phyloP scores from a whole-genome alignment of 257 asterid genomes.

The Catharanthus roseus region DNA sequence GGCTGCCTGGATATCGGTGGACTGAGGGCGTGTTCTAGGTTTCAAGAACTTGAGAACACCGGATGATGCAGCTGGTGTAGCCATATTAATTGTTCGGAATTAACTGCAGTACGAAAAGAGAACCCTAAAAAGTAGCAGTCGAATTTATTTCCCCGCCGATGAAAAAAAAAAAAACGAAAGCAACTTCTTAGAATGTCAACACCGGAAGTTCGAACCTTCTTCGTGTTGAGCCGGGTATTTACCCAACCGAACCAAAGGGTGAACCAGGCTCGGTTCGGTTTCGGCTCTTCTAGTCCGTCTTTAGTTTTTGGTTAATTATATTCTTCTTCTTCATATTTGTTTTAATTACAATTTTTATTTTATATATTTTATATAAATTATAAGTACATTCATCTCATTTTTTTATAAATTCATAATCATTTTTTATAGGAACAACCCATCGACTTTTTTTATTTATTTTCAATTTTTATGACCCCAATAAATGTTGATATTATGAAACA shows the following conservation, averaged over 20 bases:
- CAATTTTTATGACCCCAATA: too few species aligned
- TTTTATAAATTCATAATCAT: too few species aligned
- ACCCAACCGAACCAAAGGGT: not conserved
- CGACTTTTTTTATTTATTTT: too few species aligned
- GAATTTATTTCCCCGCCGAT: not conserved
- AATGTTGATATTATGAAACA: too few species aligned
- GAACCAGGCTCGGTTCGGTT: not conserved
- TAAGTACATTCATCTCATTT: too few species aligned
- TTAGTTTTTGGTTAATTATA: too few species aligned
- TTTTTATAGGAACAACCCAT: too few species aligned
- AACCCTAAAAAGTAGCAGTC: slow-evolving; percentile 1
- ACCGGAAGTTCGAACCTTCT: not conserved
- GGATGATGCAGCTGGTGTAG: slow-evolving; percentile 38
- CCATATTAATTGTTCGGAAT: slow-evolving; percentile 28
- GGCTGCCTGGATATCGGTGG: slow-evolving; percentile 56
- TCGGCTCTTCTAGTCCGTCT: too few species aligned
- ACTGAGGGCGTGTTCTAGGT: slow-evolving; percentile 39
- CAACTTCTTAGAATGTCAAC: not conserved
- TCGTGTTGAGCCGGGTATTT: not conserved
- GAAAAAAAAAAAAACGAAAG: slow-evolving; percentile 7
- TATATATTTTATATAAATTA: too few species aligned
- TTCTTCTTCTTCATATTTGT: too few species aligned
- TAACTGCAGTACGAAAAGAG: slow-evolving; percentile 1
- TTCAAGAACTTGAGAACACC: slow-evolving; percentile 44
- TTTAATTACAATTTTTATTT: too few species aligned